These are phyloP conservation scores for Albifimbria verrucaria DNA, from an alignment of 2,329 filamentous ascomycete genomes.

Conservation along the genomic window DNA sequence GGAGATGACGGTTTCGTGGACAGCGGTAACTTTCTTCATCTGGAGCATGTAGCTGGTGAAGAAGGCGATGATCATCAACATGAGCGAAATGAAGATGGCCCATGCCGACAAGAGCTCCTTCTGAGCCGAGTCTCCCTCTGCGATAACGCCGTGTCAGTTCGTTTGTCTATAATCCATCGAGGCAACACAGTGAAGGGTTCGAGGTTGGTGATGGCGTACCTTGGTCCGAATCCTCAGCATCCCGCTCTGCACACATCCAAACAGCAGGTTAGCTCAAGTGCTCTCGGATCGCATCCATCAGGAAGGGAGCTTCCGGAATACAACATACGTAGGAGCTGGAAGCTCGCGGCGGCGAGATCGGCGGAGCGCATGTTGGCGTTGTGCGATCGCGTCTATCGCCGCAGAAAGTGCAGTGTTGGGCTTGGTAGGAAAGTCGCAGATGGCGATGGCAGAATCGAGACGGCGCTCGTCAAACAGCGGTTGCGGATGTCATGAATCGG, in stretches of 20 bases:
- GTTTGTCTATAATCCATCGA: not conserved
- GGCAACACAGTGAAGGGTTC: conserved; percentile 14
- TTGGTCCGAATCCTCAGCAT: conserved; percentile 29
- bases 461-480: too few species aligned
- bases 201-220: conserved; percentile 18
- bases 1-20: conserved; percentile 96
- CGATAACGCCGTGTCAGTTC: conserved; percentile 10
- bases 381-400: not conserved
- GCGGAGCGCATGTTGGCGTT: conserved; percentile 16
- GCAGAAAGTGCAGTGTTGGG: too few species aligned
- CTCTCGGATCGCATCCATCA: conserved; percentile 3
- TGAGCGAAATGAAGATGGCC: conserved; percentile 95
- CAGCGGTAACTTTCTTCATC: conserved; percentile 92
- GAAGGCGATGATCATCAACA: conserved; percentile 88
- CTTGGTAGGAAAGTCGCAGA: too few species aligned
- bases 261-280: conserved; percentile 11
- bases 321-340: conserved; percentile 29
- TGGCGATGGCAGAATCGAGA: too few species aligned
- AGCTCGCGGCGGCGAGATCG: conserved; percentile 24
- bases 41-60: conserved; percentile 97
- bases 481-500: too few species aligned
- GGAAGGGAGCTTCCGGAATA: too few species aligned
- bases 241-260: conserved; percentile 21
- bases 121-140: conserved; percentile 75
- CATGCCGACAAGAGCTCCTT: conserved; percentile 95